Evolutionary conservation across 164 flowering plant species (phyloP), one percentile per base, ranked within the genome.

Genomic region (Stephania japonica): DNA sequence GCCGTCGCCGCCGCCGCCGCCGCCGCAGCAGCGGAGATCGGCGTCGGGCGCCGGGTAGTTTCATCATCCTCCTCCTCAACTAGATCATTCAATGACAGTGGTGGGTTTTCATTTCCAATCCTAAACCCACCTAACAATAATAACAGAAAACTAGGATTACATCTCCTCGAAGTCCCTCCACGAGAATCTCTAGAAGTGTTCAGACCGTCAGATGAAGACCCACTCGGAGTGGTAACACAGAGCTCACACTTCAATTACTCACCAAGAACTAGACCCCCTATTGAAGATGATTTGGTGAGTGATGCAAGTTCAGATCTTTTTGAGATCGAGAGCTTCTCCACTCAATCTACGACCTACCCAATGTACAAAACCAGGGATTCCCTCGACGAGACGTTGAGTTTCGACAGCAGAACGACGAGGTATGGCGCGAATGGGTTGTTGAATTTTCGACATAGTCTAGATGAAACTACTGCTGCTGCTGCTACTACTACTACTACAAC

Each of bases 281-380:
- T 25, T 2, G 90, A 86, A 12, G 96, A 89, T 38, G 97, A 91
- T 32, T 79, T 71, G 13, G 88, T 81, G 1, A 90, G 96, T 74
- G 97, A 94, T 61, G 91, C 96, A 0, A 94, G 98, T 80, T 94
- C 98, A 0, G 98, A 94, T 76, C 72, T 91, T 44, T 94, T 94
- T 82, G 98, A 94, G 80, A 88, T 94, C 41, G 98, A 94, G 76
- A 91, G 98, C 84, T 88, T 94, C 82, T 86, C 98, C 0, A 88
- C 94, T 5, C 85, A 83, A 24, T 73, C 85, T 0, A 78, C 89
- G 16, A 69, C 79, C 14, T 79, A 78, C 63, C 81, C 82, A 23
- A 74, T 79, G 80, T 81, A 80, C 76, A 79, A 73, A 18, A 77
- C 85, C 2, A 77, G 89, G n/a, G 91, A 88, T 62, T 82, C 90